Percentiles rank a stretch among this genome's conserved stretches.
phyloP scores from a whole-genome alignment of 176 grass and related monocot species.

The Carex myosuroides region DNA sequence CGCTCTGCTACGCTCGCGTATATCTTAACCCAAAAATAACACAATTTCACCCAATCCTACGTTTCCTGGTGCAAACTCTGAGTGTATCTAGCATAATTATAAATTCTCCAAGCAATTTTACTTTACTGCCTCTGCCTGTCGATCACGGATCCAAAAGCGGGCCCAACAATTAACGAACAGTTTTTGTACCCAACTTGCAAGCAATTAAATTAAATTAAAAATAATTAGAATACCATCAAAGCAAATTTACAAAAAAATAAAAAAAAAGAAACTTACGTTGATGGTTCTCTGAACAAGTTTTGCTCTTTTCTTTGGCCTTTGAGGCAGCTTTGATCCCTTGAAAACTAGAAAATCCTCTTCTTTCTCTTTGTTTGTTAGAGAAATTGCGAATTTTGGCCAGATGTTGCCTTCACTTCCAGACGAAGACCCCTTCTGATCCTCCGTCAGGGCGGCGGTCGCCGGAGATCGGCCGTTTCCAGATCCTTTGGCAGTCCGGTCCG shows the following conservation, averaged over 20 bases:
- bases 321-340: constrained; percentile 93
- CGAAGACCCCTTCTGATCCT: constrained; percentile 61
- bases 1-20: background rate
- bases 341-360: constrained; percentile 90
- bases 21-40: background rate
- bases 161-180: background rate
- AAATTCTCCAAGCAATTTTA: background rate
- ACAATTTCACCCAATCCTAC: background rate
- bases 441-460: background rate
- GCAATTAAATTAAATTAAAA: constrained; percentile 17
- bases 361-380: constrained; percentile 87
- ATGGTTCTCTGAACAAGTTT: constrained; percentile 81
- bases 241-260: constrained; percentile 10
- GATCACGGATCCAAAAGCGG: background rate
- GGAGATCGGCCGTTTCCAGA: constrained; percentile 28
- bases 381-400: constrained; percentile 68
- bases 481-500: constrained; percentile 31
- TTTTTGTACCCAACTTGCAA: constrained; percentile 5
- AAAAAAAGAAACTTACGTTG: constrained; percentile 50
- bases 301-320: constrained; percentile 90
- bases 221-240: background rate
- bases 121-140: background rate
- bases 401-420: constrained; percentile 62
- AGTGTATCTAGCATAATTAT: background rate
- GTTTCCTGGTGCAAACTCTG: background rate